phyloP scores from a whole-genome alignment of 1,284 basidiomycete species.

The Inonotus obliquus region DNA sequence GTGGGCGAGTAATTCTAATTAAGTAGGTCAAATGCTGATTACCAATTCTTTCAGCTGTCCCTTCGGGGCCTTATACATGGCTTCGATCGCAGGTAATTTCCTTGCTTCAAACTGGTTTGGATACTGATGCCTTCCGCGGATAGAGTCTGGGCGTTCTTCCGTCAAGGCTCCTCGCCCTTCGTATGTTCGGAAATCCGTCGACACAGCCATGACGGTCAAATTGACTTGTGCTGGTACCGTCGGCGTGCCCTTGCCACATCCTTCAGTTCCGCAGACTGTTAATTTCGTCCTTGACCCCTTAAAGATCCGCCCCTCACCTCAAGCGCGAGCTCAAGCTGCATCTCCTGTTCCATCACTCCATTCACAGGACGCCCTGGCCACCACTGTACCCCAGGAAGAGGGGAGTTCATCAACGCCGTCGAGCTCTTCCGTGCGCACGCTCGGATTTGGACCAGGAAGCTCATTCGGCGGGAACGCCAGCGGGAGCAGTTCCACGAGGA shows the following conservation, averaged over 20 bases:
- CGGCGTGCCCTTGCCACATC: conserved; percentile 12
- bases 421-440: background rate
- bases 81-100: conserved; percentile 5
- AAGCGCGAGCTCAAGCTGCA: background rate
- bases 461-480: background rate
- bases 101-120: no score
- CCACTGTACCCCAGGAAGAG: background rate
- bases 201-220: conserved; percentile 11
- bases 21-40: background rate
- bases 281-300: conserved; percentile 10
- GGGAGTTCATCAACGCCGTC: background rate
- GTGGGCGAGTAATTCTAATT: background rate
- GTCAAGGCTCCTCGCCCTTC: conserved; percentile 9
- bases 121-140: background rate
- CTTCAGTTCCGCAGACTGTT: conserved; percentile 6
- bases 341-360: conserved; percentile 3
- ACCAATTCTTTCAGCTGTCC: conserved; percentile 6
- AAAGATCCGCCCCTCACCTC: conserved; percentile 5
- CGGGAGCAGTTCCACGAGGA: background rate
- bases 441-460: background rate
- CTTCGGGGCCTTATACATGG: conserved; percentile 14
- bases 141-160: background rate
- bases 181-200: conserved; percentile 6
- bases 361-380: background rate
- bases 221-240: conserved; percentile 12